phyloP scores from a whole-genome alignment of 2,329 filamentous ascomycete species.

The Epichloe gansuensis region DNA sequence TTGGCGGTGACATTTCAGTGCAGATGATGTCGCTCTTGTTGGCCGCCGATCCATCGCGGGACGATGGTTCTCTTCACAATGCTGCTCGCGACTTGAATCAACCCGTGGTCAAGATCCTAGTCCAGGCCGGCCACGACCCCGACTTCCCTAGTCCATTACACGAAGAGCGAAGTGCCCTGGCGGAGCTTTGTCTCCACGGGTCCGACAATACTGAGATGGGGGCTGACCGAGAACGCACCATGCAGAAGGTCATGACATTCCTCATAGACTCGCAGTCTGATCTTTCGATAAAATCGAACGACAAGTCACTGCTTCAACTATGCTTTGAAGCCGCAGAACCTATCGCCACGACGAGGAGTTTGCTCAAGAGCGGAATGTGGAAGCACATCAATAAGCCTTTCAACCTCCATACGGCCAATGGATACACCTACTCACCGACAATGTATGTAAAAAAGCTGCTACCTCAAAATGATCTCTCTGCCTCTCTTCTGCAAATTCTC shows the following conservation, averaged over 20 bases:
- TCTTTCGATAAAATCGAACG: slow-evolving; percentile 38
- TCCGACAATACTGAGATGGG: slow-evolving; percentile 33
- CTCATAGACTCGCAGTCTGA: slow-evolving; percentile 46
- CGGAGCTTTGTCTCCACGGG: slow-evolving; percentile 47
- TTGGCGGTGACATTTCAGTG: slow-evolving; percentile 39
- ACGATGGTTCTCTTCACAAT: slow-evolving; percentile 56
- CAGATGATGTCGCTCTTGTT: slow-evolving; percentile 42
- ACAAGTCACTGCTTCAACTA: slow-evolving; percentile 46
- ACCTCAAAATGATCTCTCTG: slow-evolving; percentile 23
- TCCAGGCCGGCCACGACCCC: slow-evolving; percentile 46
- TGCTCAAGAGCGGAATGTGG: slow-evolving; percentile 53
- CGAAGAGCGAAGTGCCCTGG: slow-evolving; percentile 48
- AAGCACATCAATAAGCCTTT: slow-evolving; percentile 48
- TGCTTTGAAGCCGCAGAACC: slow-evolving; percentile 46
- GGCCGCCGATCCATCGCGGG: slow-evolving; percentile 40
- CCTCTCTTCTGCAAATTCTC: slow-evolving; percentile 34
- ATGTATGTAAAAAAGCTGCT: slow-evolving; percentile 46
- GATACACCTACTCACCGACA: slow-evolving; percentile 48
- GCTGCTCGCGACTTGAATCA: slow-evolving; percentile 47
- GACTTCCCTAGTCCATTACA: slow-evolving; percentile 53
- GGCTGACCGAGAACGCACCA: slow-evolving; percentile 34
- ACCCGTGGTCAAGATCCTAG: slow-evolving; percentile 40
- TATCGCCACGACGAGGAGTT: slow-evolving; percentile 39
- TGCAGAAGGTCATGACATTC: slow-evolving; percentile 44
- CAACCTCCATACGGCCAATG: slow-evolving; percentile 39